Base-by-base conservation (phyloP, 192 early-diverging fungal genomes). In the Podila horticola region DNA sequence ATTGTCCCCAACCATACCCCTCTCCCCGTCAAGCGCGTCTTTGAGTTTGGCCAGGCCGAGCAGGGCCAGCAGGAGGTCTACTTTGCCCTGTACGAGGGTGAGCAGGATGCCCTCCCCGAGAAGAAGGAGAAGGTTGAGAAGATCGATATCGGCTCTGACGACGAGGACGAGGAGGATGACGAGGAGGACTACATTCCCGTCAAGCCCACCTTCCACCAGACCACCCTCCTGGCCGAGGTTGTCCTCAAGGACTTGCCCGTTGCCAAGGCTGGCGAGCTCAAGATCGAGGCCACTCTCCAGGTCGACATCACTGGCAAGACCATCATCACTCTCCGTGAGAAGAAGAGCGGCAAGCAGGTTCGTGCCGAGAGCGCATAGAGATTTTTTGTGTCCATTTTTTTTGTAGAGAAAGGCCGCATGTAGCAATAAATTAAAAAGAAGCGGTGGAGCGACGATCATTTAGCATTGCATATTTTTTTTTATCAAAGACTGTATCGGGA, bases 81-180 rank as follows among this genome's bases (percentile, higher is more conserved):
- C 83, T 71, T 99, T 72, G 90, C 93, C 24, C 85, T 98, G 29
- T 92, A 91, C 76, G 95, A 99, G 88, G 94, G 94, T 71, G 93
- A 97, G 72, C 83, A 85, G 13, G 84, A 82, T 48, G 57, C 75
- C 20, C 74, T 67, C 28, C 76, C 74, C 33, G 67, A 63, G 24
- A 77, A 88, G 67, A 79, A 84, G 62, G 84, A 84, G 82, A 82
- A 83, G 66, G 85, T 83, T 38, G 84, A 84, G 52, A 85, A 87
- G 66, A 57, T 84, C 45, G 67, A 82, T 49, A 60, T 72, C 33
- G 84, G 87, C 58, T 81, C 83, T 15, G 86, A 84, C 62, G 77
- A 87, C 31, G 79, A 86, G 26, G 86, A 87, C 5, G 88, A 90
- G 12, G 88, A 84, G 4, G 90, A 88, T 22, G 87, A 88, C 19